Percentiles rank a stretch among this genome's conserved stretches.
phyloP scores from a whole-genome alignment of 2,329 filamentous ascomycete genomes.

The Claviceps citrina region DNA sequence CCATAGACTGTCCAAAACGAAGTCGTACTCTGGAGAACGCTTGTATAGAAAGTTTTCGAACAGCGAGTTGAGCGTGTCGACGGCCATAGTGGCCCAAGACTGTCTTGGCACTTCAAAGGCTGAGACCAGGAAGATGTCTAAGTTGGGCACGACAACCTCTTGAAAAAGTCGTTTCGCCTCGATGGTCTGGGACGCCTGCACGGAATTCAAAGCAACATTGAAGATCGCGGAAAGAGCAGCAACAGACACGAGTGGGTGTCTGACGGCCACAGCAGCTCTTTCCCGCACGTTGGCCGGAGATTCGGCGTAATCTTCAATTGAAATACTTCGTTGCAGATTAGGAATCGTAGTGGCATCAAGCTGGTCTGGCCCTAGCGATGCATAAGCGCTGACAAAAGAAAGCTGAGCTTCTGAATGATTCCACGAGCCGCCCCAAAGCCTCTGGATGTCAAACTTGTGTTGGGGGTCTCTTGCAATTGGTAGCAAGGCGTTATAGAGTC shows the following conservation, averaged over 20 bases:
- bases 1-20: constrained; percentile 85
- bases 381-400: constrained; percentile 82
- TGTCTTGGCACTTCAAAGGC: constrained; percentile 58
- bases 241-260: constrained; percentile 76
- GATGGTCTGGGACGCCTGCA: constrained; percentile 43
- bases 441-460: constrained; percentile 60
- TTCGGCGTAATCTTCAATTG: constrained; percentile 38
- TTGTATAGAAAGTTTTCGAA: constrained; percentile 76
- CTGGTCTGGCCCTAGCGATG: constrained; percentile 57
- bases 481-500: constrained; percentile 64
- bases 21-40: constrained; percentile 61
- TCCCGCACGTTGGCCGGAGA: constrained; percentile 34
- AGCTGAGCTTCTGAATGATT: constrained; percentile 73
- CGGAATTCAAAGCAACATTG: constrained; percentile 45
- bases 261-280: constrained; percentile 47
- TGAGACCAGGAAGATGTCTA: constrained; percentile 65
- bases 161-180: constrained; percentile 53
- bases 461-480: constrained; percentile 46
- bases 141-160: constrained; percentile 53
- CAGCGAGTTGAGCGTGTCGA: constrained; percentile 59
- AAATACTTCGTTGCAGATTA: constrained; percentile 63
- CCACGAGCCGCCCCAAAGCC: constrained; percentile 84
- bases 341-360: constrained; percentile 78
- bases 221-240: constrained; percentile 63
- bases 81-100: constrained; percentile 59